These are phyloP conservation scores for Xerocomus cyaneibrunnescens DNA, from an alignment of 1,284 basidiomycete species.

Conservation along the genomic window DNA sequence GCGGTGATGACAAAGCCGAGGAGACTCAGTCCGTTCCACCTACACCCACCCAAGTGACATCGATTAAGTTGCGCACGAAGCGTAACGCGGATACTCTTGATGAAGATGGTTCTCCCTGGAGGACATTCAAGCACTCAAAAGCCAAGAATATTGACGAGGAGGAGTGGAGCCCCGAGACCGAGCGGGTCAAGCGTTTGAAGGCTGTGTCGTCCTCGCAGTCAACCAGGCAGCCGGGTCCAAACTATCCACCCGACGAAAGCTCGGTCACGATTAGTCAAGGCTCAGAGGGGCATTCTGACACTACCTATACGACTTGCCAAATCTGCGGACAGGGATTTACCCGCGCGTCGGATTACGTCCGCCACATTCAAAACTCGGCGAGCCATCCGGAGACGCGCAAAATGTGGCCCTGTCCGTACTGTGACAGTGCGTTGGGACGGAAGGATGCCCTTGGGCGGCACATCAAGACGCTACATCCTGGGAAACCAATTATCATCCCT, in stretches of 20 bases:
- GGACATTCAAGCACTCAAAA: slow-evolving; percentile 12
- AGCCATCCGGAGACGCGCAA: slow-evolving; percentile 29
- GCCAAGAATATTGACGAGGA: slow-evolving; percentile 25
- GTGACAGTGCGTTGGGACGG: slow-evolving; percentile 20
- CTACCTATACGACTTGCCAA: slow-evolving; percentile 9
- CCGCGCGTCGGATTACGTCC: slow-evolving; percentile 22
- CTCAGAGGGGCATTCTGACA: background rate
- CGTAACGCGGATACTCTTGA: slow-evolving; percentile 7
- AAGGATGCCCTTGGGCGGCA: slow-evolving; percentile 26
- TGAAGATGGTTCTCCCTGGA: background rate
- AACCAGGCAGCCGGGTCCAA: background rate
- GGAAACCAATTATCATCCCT: background rate
- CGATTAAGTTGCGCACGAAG: slow-evolving; percentile 10
- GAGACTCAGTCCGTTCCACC: background rate
- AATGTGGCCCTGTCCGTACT: slow-evolving; percentile 27
- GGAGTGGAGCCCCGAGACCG: slow-evolving; percentile 23
- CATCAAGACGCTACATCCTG: slow-evolving; percentile 22
- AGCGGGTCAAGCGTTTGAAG: slow-evolving; percentile 13
- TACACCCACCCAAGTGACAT: background rate
- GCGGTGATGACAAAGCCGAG: background rate
- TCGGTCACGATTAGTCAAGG: background rate
- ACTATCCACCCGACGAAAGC: background rate
- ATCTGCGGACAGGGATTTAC: slow-evolving; percentile 24
- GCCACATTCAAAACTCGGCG: slow-evolving; percentile 27
- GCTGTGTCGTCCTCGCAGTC: background rate